Evolutionary conservation across 192 early-diverging fungal species (phyloP).

Genomic region (Linnemannia exigua): DNA sequence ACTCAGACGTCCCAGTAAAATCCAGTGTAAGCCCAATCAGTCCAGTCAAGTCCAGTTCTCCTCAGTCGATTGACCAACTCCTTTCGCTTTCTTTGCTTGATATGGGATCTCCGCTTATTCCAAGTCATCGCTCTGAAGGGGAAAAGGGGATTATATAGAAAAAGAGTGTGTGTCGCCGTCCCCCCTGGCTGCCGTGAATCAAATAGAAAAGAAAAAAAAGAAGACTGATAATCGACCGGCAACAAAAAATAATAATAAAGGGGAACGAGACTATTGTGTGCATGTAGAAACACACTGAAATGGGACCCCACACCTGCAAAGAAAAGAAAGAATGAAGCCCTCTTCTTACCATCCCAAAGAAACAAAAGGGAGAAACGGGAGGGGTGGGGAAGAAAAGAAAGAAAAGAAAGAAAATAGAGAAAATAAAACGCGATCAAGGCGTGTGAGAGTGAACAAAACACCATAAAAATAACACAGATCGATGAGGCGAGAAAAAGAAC

Average conservation of each 20-base stretch:
- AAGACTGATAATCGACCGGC: slow-evolving; percentile 2
- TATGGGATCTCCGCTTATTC: neutral
- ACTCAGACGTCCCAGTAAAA: neutral
- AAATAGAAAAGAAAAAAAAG: neutral
- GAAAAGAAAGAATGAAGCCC: neutral
- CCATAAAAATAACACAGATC: neutral
- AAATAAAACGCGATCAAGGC: slow-evolving; percentile 7
- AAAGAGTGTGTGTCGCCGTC: neutral
- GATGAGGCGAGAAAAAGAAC: neutral
- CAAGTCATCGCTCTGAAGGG: neutral
- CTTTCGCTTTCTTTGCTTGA: neutral
- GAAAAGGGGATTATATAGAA: neutral
- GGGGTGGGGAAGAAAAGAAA: neutral
- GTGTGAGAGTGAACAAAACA: neutral
- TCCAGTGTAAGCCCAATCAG: too few species aligned
- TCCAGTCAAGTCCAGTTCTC: too few species aligned
- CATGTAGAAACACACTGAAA: neutral
- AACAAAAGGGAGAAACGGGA: neutral
- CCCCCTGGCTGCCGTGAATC: neutral
- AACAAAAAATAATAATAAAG: neutral
- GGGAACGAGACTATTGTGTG: neutral
- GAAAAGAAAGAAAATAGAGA: neutral
- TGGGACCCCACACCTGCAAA: neutral
- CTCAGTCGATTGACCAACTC: neutral
- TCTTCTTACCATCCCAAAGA: neutral